Conservation (phyloP, 2,329 filamentous ascomycete genomes). For the Paecilomyces dactylethromorphus region DNA sequence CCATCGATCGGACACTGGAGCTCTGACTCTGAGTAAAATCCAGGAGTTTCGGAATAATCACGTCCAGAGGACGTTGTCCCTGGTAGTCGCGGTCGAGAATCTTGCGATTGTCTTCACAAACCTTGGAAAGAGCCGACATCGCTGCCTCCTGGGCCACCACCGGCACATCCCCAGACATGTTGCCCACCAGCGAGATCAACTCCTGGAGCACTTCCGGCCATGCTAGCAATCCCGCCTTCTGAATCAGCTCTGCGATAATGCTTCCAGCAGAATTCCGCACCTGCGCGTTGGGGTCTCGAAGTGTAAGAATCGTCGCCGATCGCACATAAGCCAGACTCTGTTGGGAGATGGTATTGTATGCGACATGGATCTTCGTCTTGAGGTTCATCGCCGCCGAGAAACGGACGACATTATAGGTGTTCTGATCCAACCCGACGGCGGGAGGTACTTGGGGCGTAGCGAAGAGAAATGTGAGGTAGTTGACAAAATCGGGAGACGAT, state of each 20-base stretch:
- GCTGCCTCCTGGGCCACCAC: slow-evolving; percentile 79
- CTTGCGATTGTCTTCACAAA: slow-evolving; percentile 92
- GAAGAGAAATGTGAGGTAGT: slow-evolving; percentile 90
- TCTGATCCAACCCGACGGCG: slow-evolving; percentile 48
- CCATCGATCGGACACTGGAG: slow-evolving; percentile 70
- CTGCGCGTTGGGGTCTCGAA: slow-evolving; percentile 74
- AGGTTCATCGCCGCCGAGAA: slow-evolving; percentile 88
- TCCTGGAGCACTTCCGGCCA: slow-evolving; percentile 90
- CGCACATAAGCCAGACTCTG: slow-evolving; percentile 70
- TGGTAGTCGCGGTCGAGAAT: slow-evolving; percentile 81
- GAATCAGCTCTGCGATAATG: slow-evolving; percentile 87
- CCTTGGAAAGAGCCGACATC: slow-evolving; percentile 87
- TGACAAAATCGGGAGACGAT: slow-evolving; percentile 85
- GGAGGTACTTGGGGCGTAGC: slow-evolving; percentile 60
- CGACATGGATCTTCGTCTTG: slow-evolving; percentile 80
- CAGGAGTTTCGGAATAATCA: slow-evolving; percentile 85
- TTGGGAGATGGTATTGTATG: slow-evolving; percentile 70
- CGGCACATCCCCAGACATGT: slow-evolving; percentile 61
- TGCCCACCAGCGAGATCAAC: slow-evolving; percentile 69
- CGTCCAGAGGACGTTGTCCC: slow-evolving; percentile 78
- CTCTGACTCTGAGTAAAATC: slow-evolving; percentile 73
- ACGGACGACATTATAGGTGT: slow-evolving; percentile 68
- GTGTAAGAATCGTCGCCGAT: slow-evolving; percentile 66
- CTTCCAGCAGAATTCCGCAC: slow-evolving; percentile 87
- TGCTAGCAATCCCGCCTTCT: slow-evolving; percentile 72